Conservation (phyloP, 2,329 filamentous ascomycete genomes). For the Daldinia sp. region DNA sequence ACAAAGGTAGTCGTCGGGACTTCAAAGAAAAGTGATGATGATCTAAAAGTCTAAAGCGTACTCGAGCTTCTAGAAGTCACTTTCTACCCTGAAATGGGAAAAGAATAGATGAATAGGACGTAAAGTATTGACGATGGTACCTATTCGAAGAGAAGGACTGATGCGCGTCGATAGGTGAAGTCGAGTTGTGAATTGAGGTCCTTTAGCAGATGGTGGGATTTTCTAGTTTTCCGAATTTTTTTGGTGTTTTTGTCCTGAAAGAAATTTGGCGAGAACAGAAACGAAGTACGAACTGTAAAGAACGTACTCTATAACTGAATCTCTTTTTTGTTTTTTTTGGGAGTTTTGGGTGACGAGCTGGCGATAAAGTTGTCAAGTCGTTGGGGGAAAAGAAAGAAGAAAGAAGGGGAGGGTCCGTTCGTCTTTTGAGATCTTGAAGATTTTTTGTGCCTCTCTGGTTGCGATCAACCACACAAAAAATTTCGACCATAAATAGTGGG, state of each 20-base stretch:
- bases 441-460: conserved; percentile 51
- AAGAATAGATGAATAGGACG: conserved; percentile 32
- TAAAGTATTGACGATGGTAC: conserved; percentile 23
- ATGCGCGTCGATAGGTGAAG: conserved; percentile 25
- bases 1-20: conserved; percentile 44
- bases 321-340: conserved; percentile 62
- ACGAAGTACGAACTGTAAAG: conserved; percentile 63
- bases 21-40: conserved; percentile 39
- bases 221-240: conserved; percentile 72
- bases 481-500: conserved; percentile 40
- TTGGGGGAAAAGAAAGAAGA: conserved; percentile 56
- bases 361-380: conserved; percentile 64
- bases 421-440: conserved; percentile 46
- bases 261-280: conserved; percentile 70
- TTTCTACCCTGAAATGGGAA: conserved; percentile 28
- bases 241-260: conserved; percentile 61
- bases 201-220: conserved; percentile 48
- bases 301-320: conserved; percentile 64
- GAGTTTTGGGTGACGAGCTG: conserved; percentile 56
- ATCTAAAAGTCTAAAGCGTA: conserved; percentile 37
- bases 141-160: conserved; percentile 36
- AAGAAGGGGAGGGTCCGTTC: conserved; percentile 49
- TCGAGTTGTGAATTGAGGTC: conserved; percentile 35
- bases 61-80: conserved; percentile 36
- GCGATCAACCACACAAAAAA: conserved; percentile 46